phyloP scores from a whole-genome alignment of 768 basidiomycete species.

The Crucibulum laeve region DNA sequence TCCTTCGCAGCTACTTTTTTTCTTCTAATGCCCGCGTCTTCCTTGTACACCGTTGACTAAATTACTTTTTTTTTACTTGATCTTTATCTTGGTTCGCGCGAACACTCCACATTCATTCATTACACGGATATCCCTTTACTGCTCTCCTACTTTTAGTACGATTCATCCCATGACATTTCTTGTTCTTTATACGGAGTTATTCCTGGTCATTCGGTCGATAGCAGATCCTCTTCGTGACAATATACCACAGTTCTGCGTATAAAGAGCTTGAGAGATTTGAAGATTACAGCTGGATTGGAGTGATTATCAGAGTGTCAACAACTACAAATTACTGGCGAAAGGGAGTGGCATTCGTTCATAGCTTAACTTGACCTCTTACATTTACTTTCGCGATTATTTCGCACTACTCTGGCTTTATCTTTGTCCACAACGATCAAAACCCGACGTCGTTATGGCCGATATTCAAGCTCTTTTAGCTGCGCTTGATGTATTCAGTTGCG shows the following conservation, averaged over 20 bases:
- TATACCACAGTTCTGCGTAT: conserved; percentile 37
- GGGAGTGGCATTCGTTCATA: no score
- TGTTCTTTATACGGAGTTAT: conserved; percentile 40
- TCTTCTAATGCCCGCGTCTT: conserved; percentile 20
- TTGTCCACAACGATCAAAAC: conserved; percentile 11
- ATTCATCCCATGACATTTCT: conserved; percentile 35
- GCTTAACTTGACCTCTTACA: background rate
- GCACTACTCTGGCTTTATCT: conserved; percentile 8
- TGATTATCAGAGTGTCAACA: conserved; percentile 29
- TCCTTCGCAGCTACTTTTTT: conserved; percentile 19
- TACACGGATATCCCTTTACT: conserved; percentile 51
- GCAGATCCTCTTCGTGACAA: conserved; percentile 35
- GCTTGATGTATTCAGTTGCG: conserved; percentile 72
- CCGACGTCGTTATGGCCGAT: conserved; percentile 49
- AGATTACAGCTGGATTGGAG: background rate
- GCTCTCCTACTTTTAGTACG: conserved; percentile 47
- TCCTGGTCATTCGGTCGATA: conserved; percentile 20
- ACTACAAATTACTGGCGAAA: conserved; percentile 23
- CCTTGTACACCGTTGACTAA: conserved; percentile 36
- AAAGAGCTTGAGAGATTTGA: background rate
- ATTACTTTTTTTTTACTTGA: conserved; percentile 29
- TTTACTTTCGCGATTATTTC: conserved; percentile 1
- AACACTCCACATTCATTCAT: conserved; percentile 56
- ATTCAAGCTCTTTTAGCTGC: conserved; percentile 72
- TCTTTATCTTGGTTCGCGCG: conserved; percentile 47